A percentile compares a stretch with the other conserved stretches of the same genome.
Evolutionary conservation across 1,284 basidiomycete genomes (phyloP).

Genomic region (Trichosporon sp.): DNA sequence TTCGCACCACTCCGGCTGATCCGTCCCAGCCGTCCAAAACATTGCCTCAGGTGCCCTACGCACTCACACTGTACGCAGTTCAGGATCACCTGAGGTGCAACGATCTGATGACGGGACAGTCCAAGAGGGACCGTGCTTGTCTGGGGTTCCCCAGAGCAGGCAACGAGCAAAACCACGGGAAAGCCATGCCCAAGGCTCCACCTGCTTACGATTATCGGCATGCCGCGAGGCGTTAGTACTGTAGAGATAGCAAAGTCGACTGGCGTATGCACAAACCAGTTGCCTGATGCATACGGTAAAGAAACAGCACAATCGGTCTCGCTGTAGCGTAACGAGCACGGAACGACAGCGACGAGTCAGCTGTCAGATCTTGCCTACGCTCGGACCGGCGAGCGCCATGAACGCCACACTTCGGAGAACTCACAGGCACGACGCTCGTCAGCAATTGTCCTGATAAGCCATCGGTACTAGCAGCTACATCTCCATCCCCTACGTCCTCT

Average conservation of each 20-base stretch:
- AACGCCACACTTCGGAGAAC: constrained; percentile 11
- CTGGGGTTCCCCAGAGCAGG: no score
- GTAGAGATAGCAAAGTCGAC: not conserved
- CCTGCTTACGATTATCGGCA: no score
- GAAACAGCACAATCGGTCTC: not conserved
- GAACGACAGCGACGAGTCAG: not conserved
- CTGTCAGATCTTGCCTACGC: not conserved
- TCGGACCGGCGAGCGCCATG: not conserved
- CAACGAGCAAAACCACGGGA: no score
- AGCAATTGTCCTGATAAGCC: constrained; percentile 4
- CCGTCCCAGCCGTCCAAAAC: no score
- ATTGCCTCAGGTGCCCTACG: no score
- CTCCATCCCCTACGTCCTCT: not conserved
- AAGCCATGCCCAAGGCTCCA: no score
- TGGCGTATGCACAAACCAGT: not conserved
- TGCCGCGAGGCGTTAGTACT: no score
- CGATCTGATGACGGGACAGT: no score
- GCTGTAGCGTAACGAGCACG: not conserved
- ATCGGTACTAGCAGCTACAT: not conserved
- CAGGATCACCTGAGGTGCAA: no score
- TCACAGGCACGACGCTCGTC: not conserved
- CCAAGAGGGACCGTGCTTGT: no score
- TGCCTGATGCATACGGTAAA: not conserved
- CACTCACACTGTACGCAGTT: no score
- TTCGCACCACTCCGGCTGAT: no score